Base-by-base conservation (phyloP, 805 yeast genomes). In the Myxozyma geophila region DNA sequence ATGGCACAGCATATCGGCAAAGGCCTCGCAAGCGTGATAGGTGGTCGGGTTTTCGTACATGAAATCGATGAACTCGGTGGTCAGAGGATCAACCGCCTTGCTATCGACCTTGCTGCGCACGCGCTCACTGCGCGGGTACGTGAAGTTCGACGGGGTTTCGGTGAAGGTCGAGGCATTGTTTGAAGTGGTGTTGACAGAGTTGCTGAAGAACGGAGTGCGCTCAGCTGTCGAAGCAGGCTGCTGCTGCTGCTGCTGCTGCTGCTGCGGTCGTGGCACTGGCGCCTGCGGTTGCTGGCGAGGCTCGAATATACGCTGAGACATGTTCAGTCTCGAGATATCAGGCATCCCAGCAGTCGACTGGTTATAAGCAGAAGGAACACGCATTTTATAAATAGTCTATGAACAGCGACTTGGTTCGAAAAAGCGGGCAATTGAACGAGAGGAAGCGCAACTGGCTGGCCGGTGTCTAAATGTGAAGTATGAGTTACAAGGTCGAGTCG, bases 21-120 rank as follows among this genome's bases (percentile, higher is more conserved):
- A 85, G 17, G 83, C 82, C 57, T 83, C 82, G 15, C 92, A 96
- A 0, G 92, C 96, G 75, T 93, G 98, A 75, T 92, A 95, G 9
- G 63, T 64, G n/a, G 70, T 67, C 23, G 69, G 69, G 51, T 67
- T 66, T 49, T 66, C 70, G 48, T 66, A 62, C 49, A 67, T 66
- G 51, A 67, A 67, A 17, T 66, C 67, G 40, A 67, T 66, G 54
- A 67, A 67, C 44, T 21, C 33, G 33, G 23, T 19, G 5, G 70
- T 61, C 47, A 58, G 48, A 17, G 66, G 69, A 46, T 66, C 69
- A 36, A 58, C 59, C n/a, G 44, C 63, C 19, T 19, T 47, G 17
- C 60, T 12, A 35, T 54, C 51, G 43, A 54, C 56, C 13, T 28
- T 54, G 17, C 57, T 17, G n/a, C 53, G 48, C 47, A 60, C 62